Percentiles rank a stretch among this genome's conserved stretches.
Evolutionary conservation across 371 early-diverging fungal species (phyloP).

Genomic region (Lichtheimia hyalospora): DNA sequence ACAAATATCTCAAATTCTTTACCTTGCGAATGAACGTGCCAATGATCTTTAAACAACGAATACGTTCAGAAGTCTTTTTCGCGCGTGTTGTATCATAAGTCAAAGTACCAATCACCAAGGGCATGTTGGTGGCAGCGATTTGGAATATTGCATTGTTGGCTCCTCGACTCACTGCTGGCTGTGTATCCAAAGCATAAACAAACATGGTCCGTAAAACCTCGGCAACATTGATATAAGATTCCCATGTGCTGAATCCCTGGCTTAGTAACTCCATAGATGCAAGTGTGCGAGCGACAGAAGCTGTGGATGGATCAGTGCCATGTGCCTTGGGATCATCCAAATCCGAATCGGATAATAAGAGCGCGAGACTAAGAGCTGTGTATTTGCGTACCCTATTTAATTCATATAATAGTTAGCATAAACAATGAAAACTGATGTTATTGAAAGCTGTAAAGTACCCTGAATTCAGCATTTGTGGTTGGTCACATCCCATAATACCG

Average conservation of each 20-base stretch:
- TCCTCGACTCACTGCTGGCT: constrained; percentile 45
- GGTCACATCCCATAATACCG: constrained; percentile 69
- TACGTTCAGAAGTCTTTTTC: constrained; percentile 55
- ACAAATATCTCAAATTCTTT: background rate
- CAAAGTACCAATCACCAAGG: constrained; percentile 72
- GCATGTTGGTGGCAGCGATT: constrained; percentile 69
- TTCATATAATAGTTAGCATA: too few relatives aligned
- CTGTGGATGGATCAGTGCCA: constrained; percentile 39
- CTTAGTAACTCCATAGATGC: constrained; percentile 78
- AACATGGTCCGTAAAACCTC: constrained; percentile 71
- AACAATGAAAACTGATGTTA: too few relatives aligned
- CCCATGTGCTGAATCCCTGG: constrained; percentile 79
- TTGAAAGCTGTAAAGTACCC: constrained; percentile 23
- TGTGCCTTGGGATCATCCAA: constrained; percentile 23
- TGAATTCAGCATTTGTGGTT: constrained; percentile 48
- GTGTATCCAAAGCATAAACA: constrained; percentile 48
- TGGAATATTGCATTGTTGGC: constrained; percentile 76
- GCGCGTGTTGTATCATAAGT: constrained; percentile 77
- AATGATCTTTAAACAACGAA: constrained; percentile 66
- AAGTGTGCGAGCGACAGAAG: constrained; percentile 58
- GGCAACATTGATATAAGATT: constrained; percentile 73
- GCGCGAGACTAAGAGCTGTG: constrained; percentile 59
- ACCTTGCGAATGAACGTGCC: constrained; percentile 77
- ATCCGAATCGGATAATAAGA: constrained; percentile 50
- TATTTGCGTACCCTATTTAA: constrained; percentile 43